Evolutionary conservation across 2,329 filamentous ascomycete genomes (phyloP).

Genomic region (Apiospora phragmitis): DNA sequence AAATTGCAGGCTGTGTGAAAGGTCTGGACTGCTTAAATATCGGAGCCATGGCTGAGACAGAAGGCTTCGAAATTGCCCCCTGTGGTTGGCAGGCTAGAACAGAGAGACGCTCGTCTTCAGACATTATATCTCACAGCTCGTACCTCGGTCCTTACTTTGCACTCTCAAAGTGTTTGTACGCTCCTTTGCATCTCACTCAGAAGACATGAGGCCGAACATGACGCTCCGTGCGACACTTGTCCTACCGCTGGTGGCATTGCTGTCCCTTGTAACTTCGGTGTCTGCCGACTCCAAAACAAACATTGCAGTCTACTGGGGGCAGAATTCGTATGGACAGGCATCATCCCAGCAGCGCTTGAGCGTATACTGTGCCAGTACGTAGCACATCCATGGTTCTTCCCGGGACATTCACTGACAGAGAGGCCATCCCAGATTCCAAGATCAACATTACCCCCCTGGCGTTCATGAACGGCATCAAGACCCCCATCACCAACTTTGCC

Average conservation of each 20-base stretch:
- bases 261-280: slow-evolving; percentile 28
- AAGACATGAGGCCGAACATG: not conserved
- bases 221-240: not conserved
- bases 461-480: slow-evolving; percentile 60
- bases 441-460: slow-evolving; percentile 62
- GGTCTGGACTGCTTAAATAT: not conserved
- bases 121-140: not conserved
- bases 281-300: slow-evolving; percentile 52
- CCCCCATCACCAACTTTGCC: slow-evolving; percentile 61
- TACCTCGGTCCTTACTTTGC: not conserved
- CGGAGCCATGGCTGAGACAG: not conserved
- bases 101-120: not conserved
- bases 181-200: not conserved
- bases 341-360: slow-evolving; percentile 55
- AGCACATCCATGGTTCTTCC: not conserved
- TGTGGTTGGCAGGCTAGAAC: not conserved
- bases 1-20: not conserved
- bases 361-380: slow-evolving; percentile 60
- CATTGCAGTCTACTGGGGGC: slow-evolving; percentile 69
- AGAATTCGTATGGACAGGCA: slow-evolving; percentile 59
- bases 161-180: not conserved
- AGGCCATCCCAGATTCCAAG: slow-evolving; percentile 37
- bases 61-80: not conserved
- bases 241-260: slow-evolving; percentile 11
- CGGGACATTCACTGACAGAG: slow-evolving; percentile 17